Base-by-base conservation (phyloP, 352 stramenopile species). In the Peronospora farinosa region DNA sequence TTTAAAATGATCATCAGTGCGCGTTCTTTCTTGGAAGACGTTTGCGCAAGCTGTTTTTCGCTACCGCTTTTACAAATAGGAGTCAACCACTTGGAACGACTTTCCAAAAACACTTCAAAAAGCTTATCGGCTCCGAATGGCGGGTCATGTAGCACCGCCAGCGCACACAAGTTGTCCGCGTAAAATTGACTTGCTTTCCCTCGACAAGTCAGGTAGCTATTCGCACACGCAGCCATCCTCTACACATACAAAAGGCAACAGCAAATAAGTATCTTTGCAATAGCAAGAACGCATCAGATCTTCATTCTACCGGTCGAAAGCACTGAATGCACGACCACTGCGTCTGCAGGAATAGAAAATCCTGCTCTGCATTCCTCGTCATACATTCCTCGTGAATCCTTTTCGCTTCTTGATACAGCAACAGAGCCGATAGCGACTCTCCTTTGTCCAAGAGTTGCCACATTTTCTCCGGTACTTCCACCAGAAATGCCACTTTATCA, bases 391-490 rank as follows among this genome's bases (percentile, higher is more conserved):
- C 41, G 44, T 74, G 67, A 5, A 77, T 51, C 7, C 25, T 28
- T 7, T 69, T 67, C 0, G 74, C 78, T 35, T 47, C 30, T 33
- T 75, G 59, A 47, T 78, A 86, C 16, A 81, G 40, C 19, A 67
- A 42, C 12, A 90, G 51, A 0, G 78, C 74, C 35, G 74, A 47
- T 36, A 83, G 65, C 0, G 63, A 65, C 40, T 88, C 67, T 47
- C 79, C 82, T 48, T 64, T 51, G 55, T 93, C 79, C 40, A 93
- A 51, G 13, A 69, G 28, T 39, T 74, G 62, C 79, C 82, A 93
- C 55, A 93, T 78, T 23, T 69, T 63, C 45, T 93, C 82, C 1
- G 72, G 67, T 0, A 74, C 68, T 15, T 64, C 63, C 32, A 86
- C 64, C 12, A 93, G 53, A 17, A 84, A 77, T 7, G 64, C 50